phyloP scores from a whole-genome alignment of 2,329 filamentous ascomycete genomes.

The Apiospora kogelbergensis region DNA sequence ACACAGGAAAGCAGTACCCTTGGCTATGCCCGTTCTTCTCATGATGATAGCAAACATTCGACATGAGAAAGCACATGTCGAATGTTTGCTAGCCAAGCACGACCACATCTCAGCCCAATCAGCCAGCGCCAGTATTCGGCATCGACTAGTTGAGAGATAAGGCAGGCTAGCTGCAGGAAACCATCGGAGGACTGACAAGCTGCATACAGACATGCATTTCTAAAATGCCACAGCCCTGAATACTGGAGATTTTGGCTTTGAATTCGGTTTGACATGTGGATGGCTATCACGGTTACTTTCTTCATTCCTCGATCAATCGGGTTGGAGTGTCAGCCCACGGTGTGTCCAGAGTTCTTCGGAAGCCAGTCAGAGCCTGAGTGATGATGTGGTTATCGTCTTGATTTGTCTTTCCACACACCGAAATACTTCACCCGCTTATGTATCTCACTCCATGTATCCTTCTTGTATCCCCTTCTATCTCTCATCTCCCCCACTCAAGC shows the following conservation, averaged over 20 bases:
- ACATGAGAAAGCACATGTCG: not conserved
- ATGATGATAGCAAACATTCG: not conserved
- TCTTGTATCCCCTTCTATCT: not conserved
- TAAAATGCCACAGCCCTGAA: not conserved
- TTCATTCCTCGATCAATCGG: constrained; percentile 1
- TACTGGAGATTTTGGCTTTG: not conserved
- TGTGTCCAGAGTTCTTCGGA: not conserved
- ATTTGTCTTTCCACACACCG: not conserved
- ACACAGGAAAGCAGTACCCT: not conserved
- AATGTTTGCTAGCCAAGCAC: not conserved
- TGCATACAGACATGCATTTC: not conserved
- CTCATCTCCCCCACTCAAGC: not conserved
- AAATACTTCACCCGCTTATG: not conserved
- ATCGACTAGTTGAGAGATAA: constrained; percentile 18
- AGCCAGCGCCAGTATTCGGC: not conserved
- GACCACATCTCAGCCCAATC: not conserved
- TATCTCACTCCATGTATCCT: not conserved
- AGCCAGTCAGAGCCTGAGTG: not conserved
- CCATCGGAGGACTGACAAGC: constrained; percentile 13
- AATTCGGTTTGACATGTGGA: not conserved
- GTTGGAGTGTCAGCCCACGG: not conserved
- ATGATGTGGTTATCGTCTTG: not conserved
- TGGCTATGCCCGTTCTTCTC: not conserved
- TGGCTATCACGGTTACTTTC: not conserved
- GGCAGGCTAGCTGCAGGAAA: constrained; percentile 18